These are phyloP conservation scores for Celoporthe dispersa DNA, from an alignment of 2,329 filamentous ascomycete species.

Conservation along the genomic window DNA sequence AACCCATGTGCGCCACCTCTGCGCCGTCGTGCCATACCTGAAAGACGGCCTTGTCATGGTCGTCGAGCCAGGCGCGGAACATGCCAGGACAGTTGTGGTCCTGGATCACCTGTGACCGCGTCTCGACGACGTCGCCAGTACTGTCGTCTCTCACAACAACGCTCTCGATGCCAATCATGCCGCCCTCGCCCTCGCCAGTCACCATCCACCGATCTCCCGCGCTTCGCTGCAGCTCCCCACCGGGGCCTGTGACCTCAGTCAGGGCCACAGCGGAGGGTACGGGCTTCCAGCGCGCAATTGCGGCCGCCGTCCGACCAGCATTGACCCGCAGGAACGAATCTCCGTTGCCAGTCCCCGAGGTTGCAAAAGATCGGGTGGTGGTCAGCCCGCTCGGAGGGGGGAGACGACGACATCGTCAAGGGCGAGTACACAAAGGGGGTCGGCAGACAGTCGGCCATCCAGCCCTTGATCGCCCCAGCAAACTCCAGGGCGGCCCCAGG, in stretches of 20 bases:
- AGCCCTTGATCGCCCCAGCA: slow-evolving; percentile 47
- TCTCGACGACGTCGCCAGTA: slow-evolving; percentile 47
- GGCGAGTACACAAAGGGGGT: slow-evolving; percentile 49
- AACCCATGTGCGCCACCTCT: slow-evolving; percentile 1
- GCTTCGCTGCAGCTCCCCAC: slow-evolving; percentile 74
- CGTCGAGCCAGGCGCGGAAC: slow-evolving; percentile 79
- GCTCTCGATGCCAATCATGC: slow-evolving; percentile 81
- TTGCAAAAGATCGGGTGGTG: slow-evolving; percentile 54
- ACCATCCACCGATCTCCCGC: slow-evolving; percentile 74
- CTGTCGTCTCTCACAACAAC: slow-evolving; percentile 48
- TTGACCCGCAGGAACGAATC: slow-evolving; percentile 80
- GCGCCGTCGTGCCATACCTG: slow-evolving; percentile 55
- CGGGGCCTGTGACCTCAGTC: slow-evolving; percentile 67
- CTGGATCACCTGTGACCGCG: slow-evolving; percentile 62
- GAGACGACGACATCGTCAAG: slow-evolving; percentile 14
- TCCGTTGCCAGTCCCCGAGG: slow-evolving; percentile 85
- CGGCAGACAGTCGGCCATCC: slow-evolving; percentile 66
- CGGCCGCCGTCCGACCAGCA: slow-evolving; percentile 73
- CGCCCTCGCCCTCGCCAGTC: slow-evolving; percentile 80
- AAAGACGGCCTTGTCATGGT: slow-evolving; percentile 60
- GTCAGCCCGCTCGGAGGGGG: slow-evolving; percentile 13
- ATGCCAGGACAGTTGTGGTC: slow-evolving; percentile 88
- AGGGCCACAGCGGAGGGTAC: slow-evolving; percentile 62
- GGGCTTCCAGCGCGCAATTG: slow-evolving; percentile 69
- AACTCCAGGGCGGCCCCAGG: slow-evolving; percentile 44